These are phyloP conservation scores for Capsicum rhomboideum DNA, from an alignment of 257 asterid genomes.

Conservation along the genomic window DNA sequence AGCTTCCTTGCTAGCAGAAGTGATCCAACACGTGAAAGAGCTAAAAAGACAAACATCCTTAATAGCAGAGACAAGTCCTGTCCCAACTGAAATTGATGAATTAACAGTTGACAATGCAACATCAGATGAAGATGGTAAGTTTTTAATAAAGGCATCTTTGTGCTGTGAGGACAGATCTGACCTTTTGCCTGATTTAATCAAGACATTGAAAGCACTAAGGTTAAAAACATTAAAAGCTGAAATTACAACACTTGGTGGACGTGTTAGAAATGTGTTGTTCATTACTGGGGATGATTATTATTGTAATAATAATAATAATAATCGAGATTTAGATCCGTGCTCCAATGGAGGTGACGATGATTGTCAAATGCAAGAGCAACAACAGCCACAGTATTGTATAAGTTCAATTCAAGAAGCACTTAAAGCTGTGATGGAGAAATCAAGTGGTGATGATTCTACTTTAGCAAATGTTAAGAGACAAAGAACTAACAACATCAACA, in stretches of 20 bases:
- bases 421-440: slow-evolving; percentile 70
- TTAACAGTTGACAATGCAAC: slow-evolving; percentile 53
- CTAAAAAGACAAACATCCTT: slow-evolving; percentile 62
- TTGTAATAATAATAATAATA: background rate
- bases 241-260: slow-evolving; percentile 69
- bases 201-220: slow-evolving; percentile 55
- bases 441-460: slow-evolving; percentile 45
- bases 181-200: slow-evolving; percentile 71
- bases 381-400: slow-evolving; percentile 17
- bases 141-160: slow-evolving; percentile 61
- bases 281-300: slow-evolving; percentile 40
- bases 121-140: slow-evolving; percentile 52
- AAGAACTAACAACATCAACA: slow-evolving; percentile 51
- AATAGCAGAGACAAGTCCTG: slow-evolving; percentile 43
- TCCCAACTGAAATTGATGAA: slow-evolving; percentile 75
- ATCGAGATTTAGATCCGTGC: background rate
- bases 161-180: slow-evolving; percentile 87
- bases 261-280: slow-evolving; percentile 71
- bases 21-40: slow-evolving; percentile 85
- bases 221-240: slow-evolving; percentile 68
- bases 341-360: slow-evolving; percentile 4
- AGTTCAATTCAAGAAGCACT: slow-evolving; percentile 71
- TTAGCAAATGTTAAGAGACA: slow-evolving; percentile 68
- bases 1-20: slow-evolving; percentile 91
- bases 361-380: background rate